These are phyloP conservation scores for Discostella stelligeroides DNA, from an alignment of 108 stramenopile species.

Conservation along the genomic window DNA sequence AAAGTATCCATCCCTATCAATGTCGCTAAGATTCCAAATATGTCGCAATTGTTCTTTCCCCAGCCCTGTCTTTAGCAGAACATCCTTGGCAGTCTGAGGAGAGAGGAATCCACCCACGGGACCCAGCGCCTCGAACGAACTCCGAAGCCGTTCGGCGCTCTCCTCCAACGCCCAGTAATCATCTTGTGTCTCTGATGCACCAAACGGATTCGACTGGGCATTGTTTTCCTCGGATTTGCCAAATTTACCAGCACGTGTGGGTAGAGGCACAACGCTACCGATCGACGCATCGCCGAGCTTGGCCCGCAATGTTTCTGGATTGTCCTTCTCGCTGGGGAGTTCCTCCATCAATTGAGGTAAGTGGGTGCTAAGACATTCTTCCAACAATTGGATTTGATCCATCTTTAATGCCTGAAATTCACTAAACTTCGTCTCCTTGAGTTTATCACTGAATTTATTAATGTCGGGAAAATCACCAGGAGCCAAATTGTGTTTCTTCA, in stretches of 20 bases:
- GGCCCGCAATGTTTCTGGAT: constrained; percentile 74
- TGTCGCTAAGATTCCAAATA: constrained; percentile 93
- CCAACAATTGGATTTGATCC: constrained; percentile 51
- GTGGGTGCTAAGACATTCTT: constrained; percentile 47
- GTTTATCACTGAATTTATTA: constrained; percentile 74
- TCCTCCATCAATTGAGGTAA: constrained; percentile 74
- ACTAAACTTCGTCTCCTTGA: constrained; percentile 78
- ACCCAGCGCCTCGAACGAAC: constrained; percentile 75
- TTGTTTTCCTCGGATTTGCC: constrained; percentile 47
- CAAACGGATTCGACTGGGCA: constrained; percentile 78
- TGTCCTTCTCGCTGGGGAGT: constrained; percentile 84
- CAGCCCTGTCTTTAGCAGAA: constrained; percentile 85
- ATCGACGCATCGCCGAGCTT: constrained; percentile 54
- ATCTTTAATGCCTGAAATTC: constrained; percentile 63
- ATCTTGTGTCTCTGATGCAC: constrained; percentile 67
- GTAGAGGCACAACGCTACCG: constrained; percentile 53
- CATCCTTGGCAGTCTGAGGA: constrained; percentile 77
- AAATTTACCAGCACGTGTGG: constrained; percentile 66
- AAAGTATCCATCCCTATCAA: constrained; percentile 92
- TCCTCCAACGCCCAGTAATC: constrained; percentile 89
- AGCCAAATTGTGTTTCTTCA: constrained; percentile 91
- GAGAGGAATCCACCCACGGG: constrained; percentile 84
- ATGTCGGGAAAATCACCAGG: constrained; percentile 90
- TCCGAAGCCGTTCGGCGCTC: constrained; percentile 70
- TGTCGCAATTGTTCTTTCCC: constrained; percentile 86